phyloP scores from a whole-genome alignment of 345 rosid genomes.

The Alliaria petiolata region DNA sequence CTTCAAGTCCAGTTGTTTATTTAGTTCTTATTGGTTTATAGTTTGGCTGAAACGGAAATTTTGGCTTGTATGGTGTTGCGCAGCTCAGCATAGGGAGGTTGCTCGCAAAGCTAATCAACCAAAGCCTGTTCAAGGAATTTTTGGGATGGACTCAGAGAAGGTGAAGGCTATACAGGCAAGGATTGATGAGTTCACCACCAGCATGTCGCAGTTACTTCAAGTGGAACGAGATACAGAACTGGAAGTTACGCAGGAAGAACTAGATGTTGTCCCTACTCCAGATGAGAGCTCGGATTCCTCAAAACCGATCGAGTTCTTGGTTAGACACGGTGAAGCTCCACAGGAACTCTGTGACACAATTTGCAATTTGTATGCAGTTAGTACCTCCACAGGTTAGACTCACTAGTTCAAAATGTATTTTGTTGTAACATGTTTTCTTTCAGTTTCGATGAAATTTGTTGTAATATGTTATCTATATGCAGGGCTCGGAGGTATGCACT shows the following conservation, averaged over 20 bases:
- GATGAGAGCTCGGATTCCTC: conserved; percentile 61
- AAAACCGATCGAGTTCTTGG: conserved; percentile 90
- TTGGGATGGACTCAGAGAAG: conserved; percentile 77
- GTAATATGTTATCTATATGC: too few species aligned
- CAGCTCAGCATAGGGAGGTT: conserved; percentile 86
- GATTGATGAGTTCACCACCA: conserved; percentile 62
- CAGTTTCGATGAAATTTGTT: not conserved
- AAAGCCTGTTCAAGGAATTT: conserved; percentile 69
- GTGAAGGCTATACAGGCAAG: conserved; percentile 69
- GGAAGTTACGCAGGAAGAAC: conserved; percentile 93
- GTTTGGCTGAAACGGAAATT: not conserved
- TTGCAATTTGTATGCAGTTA: conserved; percentile 83
- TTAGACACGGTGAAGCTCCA: conserved; percentile 86
- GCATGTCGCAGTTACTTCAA: conserved; percentile 80
- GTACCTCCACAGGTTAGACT: conserved; percentile 74
- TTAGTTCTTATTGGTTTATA: too few species aligned
- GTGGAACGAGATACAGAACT: conserved; percentile 90
- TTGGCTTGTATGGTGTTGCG: conserved; percentile 36
- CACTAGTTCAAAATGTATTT: not conserved
- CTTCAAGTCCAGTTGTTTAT: not conserved
- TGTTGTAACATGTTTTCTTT: not conserved
- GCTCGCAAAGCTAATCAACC: conserved; percentile 65
- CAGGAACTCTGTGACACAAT: conserved; percentile 97
- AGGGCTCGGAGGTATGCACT: conserved; percentile 97
- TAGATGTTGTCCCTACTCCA: conserved; percentile 82